A percentile compares a stretch with the other conserved stretches of the same genome.
Conservation (phyloP, 352 stramenopile species). For the Aphanomyces invadans region DNA sequence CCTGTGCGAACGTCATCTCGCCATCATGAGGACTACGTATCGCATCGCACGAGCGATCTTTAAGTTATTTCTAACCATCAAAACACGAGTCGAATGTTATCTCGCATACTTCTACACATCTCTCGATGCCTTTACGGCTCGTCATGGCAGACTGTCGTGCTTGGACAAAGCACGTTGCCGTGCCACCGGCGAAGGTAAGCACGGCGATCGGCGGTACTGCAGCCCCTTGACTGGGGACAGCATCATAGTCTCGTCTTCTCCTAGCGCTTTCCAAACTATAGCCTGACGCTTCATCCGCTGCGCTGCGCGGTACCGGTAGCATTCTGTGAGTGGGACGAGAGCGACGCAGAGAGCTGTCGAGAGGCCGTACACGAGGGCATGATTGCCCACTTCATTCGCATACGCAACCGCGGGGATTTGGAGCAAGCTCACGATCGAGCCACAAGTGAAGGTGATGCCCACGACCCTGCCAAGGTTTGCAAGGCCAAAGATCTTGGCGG, state of each 20-base stretch:
- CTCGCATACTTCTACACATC: neutral
- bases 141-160: neutral
- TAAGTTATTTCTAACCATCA: neutral
- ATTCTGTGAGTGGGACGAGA: constrained; percentile 12
- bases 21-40: neutral
- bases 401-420: constrained; percentile 63
- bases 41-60: constrained; percentile 10
- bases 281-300: neutral
- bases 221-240: constrained; percentile 17
- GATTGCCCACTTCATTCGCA: constrained; percentile 5
- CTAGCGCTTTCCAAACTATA: neutral
- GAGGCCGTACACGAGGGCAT: neutral
- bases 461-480: constrained; percentile 78
- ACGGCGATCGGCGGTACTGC: constrained; percentile 23
- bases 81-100: neutral
- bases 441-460: constrained; percentile 74
- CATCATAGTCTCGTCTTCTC: neutral
- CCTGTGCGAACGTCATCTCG: neutral
- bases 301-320: constrained; percentile 9
- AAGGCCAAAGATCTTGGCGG: constrained; percentile 79
- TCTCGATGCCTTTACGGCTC: neutral
- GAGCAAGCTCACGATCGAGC: constrained; percentile 58
- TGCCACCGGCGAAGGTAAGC: constrained; percentile 14
- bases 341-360: neutral
- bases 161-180: neutral